A percentile compares a stretch with the other conserved stretches of the same genome.
Evolutionary conservation across 306 rosid species (phyloP).

Genomic region (Acmispon strigosus): DNA sequence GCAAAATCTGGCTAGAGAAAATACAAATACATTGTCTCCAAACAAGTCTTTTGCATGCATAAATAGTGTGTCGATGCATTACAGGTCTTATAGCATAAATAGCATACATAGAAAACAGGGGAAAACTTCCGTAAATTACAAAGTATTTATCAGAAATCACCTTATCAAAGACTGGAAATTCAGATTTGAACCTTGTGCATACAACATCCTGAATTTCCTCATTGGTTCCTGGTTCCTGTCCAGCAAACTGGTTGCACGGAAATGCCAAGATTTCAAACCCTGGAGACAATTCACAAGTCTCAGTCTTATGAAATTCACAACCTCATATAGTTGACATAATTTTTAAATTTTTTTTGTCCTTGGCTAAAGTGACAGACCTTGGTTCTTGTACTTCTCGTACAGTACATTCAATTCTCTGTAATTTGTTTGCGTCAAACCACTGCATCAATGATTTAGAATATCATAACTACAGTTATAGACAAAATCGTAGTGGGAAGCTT

Average conservation of each 20-base stretch:
- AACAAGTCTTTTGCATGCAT: background rate
- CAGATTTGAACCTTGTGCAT: constrained; percentile 82
- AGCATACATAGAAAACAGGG: background rate
- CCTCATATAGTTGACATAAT: background rate
- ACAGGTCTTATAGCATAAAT: background rate
- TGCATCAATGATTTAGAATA: constrained; percentile 29
- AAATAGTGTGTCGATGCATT: background rate
- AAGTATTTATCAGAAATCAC: constrained; percentile 32
- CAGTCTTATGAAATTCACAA: background rate
- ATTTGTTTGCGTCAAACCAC: constrained; percentile 83
- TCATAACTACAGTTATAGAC: background rate
- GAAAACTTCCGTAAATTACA: background rate
- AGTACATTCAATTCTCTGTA: constrained; percentile 69
- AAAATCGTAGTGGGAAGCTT: background rate
- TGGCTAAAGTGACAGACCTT: constrained; percentile 41
- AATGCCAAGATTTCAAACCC: constrained; percentile 91
- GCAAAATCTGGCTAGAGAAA: background rate
- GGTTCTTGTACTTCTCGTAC: constrained; percentile 69
- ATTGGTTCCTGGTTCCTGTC: constrained; percentile 83
- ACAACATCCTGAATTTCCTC: constrained; percentile 68
- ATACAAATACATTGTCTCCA: background rate
- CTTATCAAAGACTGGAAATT: constrained; percentile 86
- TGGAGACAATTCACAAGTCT: constrained; percentile 15
- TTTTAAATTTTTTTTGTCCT: background rate
- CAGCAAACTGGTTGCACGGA: constrained; percentile 92